Evolutionary conservation across 140 eudicot species (phyloP), one percentile per base, ranked within the genome.

Genomic region (Stevia rebaudiana): DNA sequence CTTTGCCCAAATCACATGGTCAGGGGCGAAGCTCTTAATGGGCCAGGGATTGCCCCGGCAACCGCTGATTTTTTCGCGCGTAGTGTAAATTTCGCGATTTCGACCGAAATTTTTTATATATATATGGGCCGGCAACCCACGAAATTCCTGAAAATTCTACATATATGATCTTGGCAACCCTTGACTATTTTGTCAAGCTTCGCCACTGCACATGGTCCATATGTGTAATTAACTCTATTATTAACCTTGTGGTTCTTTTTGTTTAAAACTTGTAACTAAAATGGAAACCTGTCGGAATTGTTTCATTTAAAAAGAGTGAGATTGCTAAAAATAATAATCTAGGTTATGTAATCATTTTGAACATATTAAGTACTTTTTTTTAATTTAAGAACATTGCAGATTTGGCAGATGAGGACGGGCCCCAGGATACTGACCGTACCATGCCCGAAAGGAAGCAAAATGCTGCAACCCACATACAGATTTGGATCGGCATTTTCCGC

Each of bases 391-490:
- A 28, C 12, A 4, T 47, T 36, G 35, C 85, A 92, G 98, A 79
- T 92, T 44, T 92, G 98, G 98, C 98, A 92, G 78, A 92, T 92
- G 98, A 89, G 98, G 58, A 88, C 95, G 0, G 98, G 98, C 31
- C 94, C 86, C 35, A 82, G 96, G 40, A 76, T 92, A 73, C 66
- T 85, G 19, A 84, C 96, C 1, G 69, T 92, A 13, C 81, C 85
- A 25, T 92, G 95, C 59, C 77, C 84, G 6, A 85, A 83, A 70
- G 98, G 96, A 49, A 83, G 98, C 80, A 88, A 78, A 80, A 83
- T 92, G 43, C 64, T 92, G 63, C 98, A 92, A 77, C 98, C 98
- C 11, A 88, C 98, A 0, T 85, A 92, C 77, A 85, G 98, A 81
- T 87, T 92, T 69, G 89, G 81, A 35, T 88, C 95, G 0, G 75